Percentiles rank a stretch among this genome's conserved stretches.
Evolutionary conservation across 768 basidiomycete species (phyloP).

Genomic region (Tylopilus sp.): DNA sequence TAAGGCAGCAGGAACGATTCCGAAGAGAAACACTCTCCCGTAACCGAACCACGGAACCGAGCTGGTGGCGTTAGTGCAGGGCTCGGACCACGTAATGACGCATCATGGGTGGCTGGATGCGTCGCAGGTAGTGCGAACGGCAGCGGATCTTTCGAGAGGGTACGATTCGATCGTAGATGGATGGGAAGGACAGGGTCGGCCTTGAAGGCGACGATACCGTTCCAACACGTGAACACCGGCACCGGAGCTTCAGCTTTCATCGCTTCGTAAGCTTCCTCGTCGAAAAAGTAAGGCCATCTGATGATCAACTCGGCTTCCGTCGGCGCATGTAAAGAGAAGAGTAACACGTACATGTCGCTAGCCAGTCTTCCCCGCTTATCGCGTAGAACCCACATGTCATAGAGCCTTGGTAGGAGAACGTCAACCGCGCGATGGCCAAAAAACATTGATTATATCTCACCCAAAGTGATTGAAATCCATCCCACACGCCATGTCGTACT

Average conservation of each 20-base stretch:
- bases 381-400: conserved; percentile 24
- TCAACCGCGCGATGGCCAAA: background rate
- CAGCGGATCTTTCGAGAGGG: conserved; percentile 34
- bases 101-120: conserved; percentile 12
- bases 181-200: conserved; percentile 42
- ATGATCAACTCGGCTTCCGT: background rate
- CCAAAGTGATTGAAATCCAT: conserved; percentile 37
- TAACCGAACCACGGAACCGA: conserved; percentile 15
- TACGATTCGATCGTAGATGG: conserved; percentile 35
- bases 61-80: conserved; percentile 19
- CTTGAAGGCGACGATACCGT: conserved; percentile 40
- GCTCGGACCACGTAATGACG: conserved; percentile 10
- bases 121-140: conserved; percentile 10
- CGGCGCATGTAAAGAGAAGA: background rate
- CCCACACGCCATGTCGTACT: conserved; percentile 43
- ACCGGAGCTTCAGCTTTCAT: conserved; percentile 38
- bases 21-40: conserved; percentile 25
- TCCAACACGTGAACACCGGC: conserved; percentile 46
- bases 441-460: conserved; percentile 15
- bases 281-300: conserved; percentile 43
- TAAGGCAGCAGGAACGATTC: conserved; percentile 43
- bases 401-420: conserved; percentile 8
- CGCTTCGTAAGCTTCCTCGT: conserved; percentile 33
- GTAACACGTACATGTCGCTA: conserved; percentile 10
- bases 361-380: conserved; percentile 17